Percentiles rank a stretch among this genome's conserved stretches.
Conservation (phyloP, 2,329 filamentous ascomycete species). For the Byssoonygena ceratinophila region DNA sequence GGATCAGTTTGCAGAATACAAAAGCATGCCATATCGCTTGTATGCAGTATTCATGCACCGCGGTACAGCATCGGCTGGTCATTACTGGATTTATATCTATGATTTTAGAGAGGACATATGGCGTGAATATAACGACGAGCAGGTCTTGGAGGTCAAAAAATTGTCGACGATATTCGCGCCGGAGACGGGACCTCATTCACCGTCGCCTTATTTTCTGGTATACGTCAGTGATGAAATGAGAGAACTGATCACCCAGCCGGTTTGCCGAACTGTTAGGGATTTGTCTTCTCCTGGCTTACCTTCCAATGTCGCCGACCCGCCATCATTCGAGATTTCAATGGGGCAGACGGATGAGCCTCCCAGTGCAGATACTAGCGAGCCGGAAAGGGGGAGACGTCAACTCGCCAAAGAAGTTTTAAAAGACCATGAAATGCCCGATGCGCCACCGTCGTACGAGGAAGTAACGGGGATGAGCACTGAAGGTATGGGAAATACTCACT, state of each 20-base stretch:
- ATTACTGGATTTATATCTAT: constrained; percentile 95
- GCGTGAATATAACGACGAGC: constrained; percentile 89
- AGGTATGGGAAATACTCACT: constrained; percentile 6
- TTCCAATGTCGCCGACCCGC: not conserved
- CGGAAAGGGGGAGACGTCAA: not conserved
- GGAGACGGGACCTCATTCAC: constrained; percentile 50
- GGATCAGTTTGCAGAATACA: constrained; percentile 53
- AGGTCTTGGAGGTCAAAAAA: constrained; percentile 58
- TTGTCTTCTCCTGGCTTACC: not conserved
- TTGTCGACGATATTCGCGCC: constrained; percentile 58
- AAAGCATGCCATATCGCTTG: constrained; percentile 62
- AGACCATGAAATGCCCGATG: constrained; percentile 13
- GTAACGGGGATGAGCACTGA: not conserved
- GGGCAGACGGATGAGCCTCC: not conserved
- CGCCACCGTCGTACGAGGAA: constrained; percentile 14
- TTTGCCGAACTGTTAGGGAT: constrained; percentile 31
- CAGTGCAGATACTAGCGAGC: not conserved
- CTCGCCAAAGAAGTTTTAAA: not conserved
- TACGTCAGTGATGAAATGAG: constrained; percentile 64
- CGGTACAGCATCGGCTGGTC: constrained; percentile 57
- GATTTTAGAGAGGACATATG: constrained; percentile 74
- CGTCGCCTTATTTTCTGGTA: constrained; percentile 73
- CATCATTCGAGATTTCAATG: not conserved
- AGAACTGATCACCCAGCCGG: constrained; percentile 48
- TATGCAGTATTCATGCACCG: constrained; percentile 91